phyloP scores from a whole-genome alignment of 768 basidiomycete genomes.

The Artomyces pyxidatus region DNA sequence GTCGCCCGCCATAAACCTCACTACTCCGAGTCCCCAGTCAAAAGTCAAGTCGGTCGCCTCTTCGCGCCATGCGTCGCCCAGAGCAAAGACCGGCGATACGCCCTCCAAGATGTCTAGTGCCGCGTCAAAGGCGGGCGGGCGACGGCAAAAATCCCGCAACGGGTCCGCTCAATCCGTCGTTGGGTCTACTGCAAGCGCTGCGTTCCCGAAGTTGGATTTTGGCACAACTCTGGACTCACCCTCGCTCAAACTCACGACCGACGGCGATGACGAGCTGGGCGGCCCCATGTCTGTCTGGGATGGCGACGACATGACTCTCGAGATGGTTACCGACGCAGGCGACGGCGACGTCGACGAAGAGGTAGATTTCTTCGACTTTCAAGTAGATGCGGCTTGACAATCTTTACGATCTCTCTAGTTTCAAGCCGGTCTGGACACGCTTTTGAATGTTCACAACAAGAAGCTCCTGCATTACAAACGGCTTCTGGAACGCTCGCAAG shows the following conservation, averaged over 20 bases:
- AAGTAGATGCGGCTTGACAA: conserved; percentile 1
- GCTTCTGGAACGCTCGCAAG: conserved; percentile 73
- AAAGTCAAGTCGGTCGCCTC: conserved; percentile 3
- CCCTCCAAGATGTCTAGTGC: conserved; percentile 10
- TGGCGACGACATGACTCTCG: conserved; percentile 55
- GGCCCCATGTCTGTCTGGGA: conserved; percentile 35
- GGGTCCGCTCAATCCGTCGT: conserved; percentile 11
- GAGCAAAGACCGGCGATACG: conserved; percentile 16
- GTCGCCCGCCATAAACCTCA: conserved; percentile 11
- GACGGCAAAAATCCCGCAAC: conserved; percentile 18
- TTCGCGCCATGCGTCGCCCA: conserved; percentile 8
- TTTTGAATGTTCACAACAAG: conserved; percentile 34
- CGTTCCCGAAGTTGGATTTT: conserved; percentile 9
- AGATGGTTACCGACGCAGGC: conserved; percentile 52
- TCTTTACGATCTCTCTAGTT: conserved; percentile 26
- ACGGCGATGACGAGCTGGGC: conserved; percentile 15
- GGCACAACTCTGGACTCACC: conserved; percentile 19
- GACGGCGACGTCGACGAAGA: conserved; percentile 71
- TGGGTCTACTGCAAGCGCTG: conserved; percentile 1
- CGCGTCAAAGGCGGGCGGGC: conserved; percentile 19
- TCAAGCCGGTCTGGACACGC: conserved; percentile 32
- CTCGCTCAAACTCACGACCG: conserved; percentile 21
- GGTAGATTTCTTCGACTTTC: conserved; percentile 24
- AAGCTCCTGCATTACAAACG: conserved; percentile 73
- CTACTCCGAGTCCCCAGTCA: conserved; percentile 9